Evolutionary conservation across 176 grass and related monocot genomes (phyloP).

Genomic region (Phoenix dactylifera): DNA sequence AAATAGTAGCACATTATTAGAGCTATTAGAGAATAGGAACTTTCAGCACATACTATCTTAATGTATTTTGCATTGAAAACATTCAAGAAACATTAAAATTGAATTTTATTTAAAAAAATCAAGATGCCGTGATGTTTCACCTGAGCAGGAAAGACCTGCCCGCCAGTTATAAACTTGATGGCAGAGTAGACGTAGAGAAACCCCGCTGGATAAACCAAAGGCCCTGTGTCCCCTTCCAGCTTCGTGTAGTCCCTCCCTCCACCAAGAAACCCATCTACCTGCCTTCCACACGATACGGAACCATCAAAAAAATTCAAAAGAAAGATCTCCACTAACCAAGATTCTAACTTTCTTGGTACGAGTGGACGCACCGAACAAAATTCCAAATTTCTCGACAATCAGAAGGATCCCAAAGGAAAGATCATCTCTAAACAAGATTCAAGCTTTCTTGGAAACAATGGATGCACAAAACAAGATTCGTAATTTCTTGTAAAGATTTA

Average conservation of each 20-base stretch:
- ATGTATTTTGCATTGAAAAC: no score
- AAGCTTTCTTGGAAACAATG: not conserved
- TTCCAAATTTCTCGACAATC: not conserved
- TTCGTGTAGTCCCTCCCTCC: conserved; percentile 89
- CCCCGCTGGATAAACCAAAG: conserved; percentile 86
- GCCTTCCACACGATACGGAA: not conserved
- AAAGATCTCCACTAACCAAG: not conserved
- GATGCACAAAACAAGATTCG: not conserved
- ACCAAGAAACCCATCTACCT: conserved; percentile 69
- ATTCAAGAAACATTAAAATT: no score
- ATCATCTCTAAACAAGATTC: not conserved
- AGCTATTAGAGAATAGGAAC: no score
- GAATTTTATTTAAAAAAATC: no score
- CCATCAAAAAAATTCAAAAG: conserved; percentile 9
- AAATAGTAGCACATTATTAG: no score
- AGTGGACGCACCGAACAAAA: not conserved
- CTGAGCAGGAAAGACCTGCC: conserved; percentile 77
- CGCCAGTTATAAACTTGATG: conserved; percentile 68
- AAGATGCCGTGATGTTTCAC: conserved; percentile 10
- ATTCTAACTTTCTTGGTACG: no score
- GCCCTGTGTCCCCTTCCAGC: conserved; percentile 90
- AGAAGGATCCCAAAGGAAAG: no score
- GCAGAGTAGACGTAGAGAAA: conserved; percentile 89
- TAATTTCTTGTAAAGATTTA: not conserved
- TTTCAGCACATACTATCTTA: no score